phyloP scores from a whole-genome alignment of 2,329 filamentous ascomycete genomes.

The Venturia aucupariae region DNA sequence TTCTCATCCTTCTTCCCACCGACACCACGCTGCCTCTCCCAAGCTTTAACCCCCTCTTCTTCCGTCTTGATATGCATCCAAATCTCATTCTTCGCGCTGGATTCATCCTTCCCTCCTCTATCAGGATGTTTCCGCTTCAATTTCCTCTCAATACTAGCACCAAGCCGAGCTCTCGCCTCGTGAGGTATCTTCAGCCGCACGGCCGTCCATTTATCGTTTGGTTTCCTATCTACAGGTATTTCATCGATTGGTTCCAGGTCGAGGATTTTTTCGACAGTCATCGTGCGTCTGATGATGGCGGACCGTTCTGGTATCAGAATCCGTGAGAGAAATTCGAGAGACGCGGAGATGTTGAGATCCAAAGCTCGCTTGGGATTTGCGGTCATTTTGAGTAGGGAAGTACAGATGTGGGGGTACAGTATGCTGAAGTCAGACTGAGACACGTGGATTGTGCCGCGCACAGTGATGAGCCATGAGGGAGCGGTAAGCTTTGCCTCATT shows the following conservation, averaged over 20 bases:
- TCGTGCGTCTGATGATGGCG: constrained; percentile 41
- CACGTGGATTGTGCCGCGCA: constrained; percentile 54
- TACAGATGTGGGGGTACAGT: constrained; percentile 51
- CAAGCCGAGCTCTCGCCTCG: constrained; percentile 45
- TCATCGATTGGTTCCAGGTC: constrained; percentile 36
- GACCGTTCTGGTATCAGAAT: constrained; percentile 39
- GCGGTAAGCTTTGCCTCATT: constrained; percentile 38
- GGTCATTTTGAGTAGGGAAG: constrained; percentile 51
- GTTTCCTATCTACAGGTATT: constrained; percentile 44
- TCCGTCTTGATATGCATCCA: constrained; percentile 44
- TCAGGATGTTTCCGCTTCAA: constrained; percentile 30
- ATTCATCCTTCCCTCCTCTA: constrained; percentile 20
- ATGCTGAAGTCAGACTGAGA: constrained; percentile 59
- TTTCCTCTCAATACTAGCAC: constrained; percentile 35
- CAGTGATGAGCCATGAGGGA: constrained; percentile 38
- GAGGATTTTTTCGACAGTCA: constrained; percentile 46
- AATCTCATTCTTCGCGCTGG: constrained; percentile 35
- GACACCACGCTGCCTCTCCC: constrained; percentile 9
- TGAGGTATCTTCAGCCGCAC: constrained; percentile 48
- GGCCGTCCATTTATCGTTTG: constrained; percentile 50
- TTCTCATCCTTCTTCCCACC: neutral
- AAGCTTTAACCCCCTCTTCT: constrained; percentile 24
- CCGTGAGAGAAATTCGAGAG: constrained; percentile 51
- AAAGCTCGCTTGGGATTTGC: constrained; percentile 55
- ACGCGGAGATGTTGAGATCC: constrained; percentile 53